phyloP scores from a whole-genome alignment of 192 early-diverging fungal genomes.

The Mortierella alpina region DNA sequence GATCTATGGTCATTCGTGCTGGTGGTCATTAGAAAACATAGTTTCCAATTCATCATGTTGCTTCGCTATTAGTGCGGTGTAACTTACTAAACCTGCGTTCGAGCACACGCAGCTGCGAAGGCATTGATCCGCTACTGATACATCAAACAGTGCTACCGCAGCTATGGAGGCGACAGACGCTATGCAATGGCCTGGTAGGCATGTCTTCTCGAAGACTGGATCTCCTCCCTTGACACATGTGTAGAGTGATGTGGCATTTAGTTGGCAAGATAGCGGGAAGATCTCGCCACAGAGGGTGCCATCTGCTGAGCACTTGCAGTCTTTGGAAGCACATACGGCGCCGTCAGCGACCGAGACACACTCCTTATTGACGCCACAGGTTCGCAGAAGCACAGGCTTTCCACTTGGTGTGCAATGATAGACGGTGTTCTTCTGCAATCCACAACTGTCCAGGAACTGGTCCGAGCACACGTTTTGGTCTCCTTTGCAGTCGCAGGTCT shows the following conservation, averaged over 20 bases:
- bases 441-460: not conserved
- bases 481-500: not conserved
- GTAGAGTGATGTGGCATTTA: slow-evolving; percentile 9
- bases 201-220: slow-evolving; percentile 1
- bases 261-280: slow-evolving; percentile 1
- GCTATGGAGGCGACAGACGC: not conserved
- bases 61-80: too few relatives aligned
- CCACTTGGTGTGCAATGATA: slow-evolving; percentile 2
- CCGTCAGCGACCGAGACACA: too few relatives aligned
- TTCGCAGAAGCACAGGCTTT: not conserved
- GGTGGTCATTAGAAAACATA: too few relatives aligned
- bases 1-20: not conserved
- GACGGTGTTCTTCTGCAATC: not conserved
- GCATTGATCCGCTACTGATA: not conserved
- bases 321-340: too few relatives aligned
- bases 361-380: too few relatives aligned
- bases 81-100: too few relatives aligned
- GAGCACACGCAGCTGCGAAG: too few relatives aligned
- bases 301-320: slow-evolving; percentile 1
- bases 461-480: not conserved
- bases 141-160: not conserved
- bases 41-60: too few relatives aligned
- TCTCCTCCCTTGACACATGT: not conserved
- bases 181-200: not conserved
- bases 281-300: not conserved